Evolutionary conservation across 1,139 yeast genomes (phyloP), one percentile per base, ranked within the genome.

Genomic region (Yamadazyma dushanensis): DNA sequence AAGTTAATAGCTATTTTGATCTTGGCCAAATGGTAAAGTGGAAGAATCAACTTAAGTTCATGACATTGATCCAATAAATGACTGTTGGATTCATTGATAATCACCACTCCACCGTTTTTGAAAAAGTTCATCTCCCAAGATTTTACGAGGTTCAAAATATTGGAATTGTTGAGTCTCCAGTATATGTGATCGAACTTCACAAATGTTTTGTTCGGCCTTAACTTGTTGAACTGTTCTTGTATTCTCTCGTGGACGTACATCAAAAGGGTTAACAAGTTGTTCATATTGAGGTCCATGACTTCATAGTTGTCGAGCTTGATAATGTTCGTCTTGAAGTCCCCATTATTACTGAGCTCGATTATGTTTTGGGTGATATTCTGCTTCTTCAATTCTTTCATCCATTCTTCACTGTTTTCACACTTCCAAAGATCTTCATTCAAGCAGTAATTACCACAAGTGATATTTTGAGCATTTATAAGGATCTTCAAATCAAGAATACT

Each of bases 381-480:
- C 24, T 19, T 38, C 13, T 45, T 35, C 28, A 55, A 44, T 35
- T 53, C 46, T 5, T 29, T 27, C 34, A 35, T 63, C 96, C 96
- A 89, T 34, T 76, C 78, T 5, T 55, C 51, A 9, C 80, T 64
- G 35, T 72, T 66, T 24, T 70, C 70, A 29, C 87, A 76, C 35
- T 69, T 66, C 92, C 95, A 89, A 43, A 89, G 61, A 11, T 68
- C 69, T 53, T 86, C 96, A 48, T 72, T 61, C 21, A 70, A 70
- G 11, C 95, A 85, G 26, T 85, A 85, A 13, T 78, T 76, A 11
- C 97, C 97, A 54, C 90, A 82, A 39, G 73, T 70, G 39, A 86
- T 64, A 43, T 81, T 81, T 20, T 73, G 66, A n/a, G 79, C 73
- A 73, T 45, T 79, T 54, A 45, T 78, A 61, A 50, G 81, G 4